Conservation (phyloP, 352 stramenopile genomes). For the Globisporangium spiculum region DNA sequence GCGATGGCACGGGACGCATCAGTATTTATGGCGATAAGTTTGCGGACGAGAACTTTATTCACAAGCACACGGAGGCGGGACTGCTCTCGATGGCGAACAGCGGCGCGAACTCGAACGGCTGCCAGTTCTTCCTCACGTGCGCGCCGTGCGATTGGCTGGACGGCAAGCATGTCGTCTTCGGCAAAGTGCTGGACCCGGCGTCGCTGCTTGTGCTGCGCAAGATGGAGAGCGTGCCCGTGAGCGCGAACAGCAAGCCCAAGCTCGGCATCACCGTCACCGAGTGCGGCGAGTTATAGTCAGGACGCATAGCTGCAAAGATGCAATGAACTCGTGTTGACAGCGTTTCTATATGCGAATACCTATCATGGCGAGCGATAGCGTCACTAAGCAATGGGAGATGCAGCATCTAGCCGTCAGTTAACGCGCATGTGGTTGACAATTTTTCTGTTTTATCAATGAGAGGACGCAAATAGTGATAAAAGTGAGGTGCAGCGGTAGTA, state of each 20-base stretch:
- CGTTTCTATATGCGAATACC: neutral
- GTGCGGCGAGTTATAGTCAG: conserved; percentile 83
- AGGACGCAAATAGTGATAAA: neutral
- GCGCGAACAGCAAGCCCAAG: conserved; percentile 83
- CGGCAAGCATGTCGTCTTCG: conserved; percentile 97
- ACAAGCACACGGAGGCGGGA: conserved; percentile 80
- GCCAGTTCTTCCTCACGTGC: conserved; percentile 96
- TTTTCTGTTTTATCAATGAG: neutral
- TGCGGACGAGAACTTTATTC: conserved; percentile 75
- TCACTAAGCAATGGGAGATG: neutral
- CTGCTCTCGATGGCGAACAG: conserved; percentile 93
- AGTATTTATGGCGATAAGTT: conserved; percentile 90
- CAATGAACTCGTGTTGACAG: neutral
- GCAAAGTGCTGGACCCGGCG: conserved; percentile 86
- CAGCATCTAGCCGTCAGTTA: neutral
- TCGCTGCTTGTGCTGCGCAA: conserved; percentile 88
- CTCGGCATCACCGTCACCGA: conserved; percentile 85
- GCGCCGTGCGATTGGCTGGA: conserved; percentile 94
- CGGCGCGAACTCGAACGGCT: conserved; percentile 92
- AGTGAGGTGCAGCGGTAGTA: neutral
- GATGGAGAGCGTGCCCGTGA: conserved; percentile 90
- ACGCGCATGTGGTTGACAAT: neutral
- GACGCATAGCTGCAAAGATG: neutral
- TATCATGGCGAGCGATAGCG: neutral
- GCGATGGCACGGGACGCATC: conserved; percentile 77